These are phyloP conservation scores for Exophiala alcalophila DNA, from an alignment of 2,329 filamentous ascomycete species.

Conservation along the genomic window DNA sequence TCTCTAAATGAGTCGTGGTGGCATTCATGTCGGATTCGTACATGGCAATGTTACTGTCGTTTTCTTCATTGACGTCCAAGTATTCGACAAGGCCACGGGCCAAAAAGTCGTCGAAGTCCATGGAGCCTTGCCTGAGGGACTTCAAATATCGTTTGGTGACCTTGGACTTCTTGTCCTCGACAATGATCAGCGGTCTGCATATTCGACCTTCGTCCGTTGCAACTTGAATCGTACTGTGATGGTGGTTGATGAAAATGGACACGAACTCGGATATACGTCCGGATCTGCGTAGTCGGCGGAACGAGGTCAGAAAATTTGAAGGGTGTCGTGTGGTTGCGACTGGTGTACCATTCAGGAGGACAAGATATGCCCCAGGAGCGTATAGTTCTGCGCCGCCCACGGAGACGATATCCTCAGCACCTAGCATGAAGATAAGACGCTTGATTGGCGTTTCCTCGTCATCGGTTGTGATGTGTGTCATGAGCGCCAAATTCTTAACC, in stretches of 20 bases:
- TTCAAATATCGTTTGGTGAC: conserved; percentile 76
- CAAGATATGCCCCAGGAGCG: conserved; percentile 75
- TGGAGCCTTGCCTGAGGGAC: conserved; percentile 75
- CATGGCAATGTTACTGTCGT: conserved; percentile 88
- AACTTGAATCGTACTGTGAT: conserved; percentile 88
- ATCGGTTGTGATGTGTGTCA: conserved; percentile 98
- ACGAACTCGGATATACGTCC: conserved; percentile 95
- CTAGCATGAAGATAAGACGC: conserved; percentile 80
- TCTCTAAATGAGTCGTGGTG: conserved; percentile 89
- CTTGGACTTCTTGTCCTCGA: conserved; percentile 80
- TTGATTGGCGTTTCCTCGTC: conserved; percentile 89
- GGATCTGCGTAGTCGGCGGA: conserved; percentile 81
- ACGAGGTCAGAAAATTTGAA: conserved; percentile 78
- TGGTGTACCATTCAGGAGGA: conserved; percentile 94
- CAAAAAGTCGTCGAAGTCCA: conserved; percentile 91
- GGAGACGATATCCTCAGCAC: conserved; percentile 76
- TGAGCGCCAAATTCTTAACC: conserved; percentile 95
- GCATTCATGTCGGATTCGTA: conserved; percentile 80
- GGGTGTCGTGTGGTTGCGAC: conserved; percentile 82
- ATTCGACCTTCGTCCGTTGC: conserved; percentile 97
- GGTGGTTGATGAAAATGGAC: conserved; percentile 91
- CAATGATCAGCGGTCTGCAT: conserved; percentile 91
- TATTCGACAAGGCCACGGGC: conserved; percentile 90
- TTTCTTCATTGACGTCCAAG: conserved; percentile 93
- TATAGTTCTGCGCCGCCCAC: conserved; percentile 87